A percentile compares a stretch with the other conserved stretches of the same genome.
Conservation (phyloP, 2,329 filamentous ascomycete species). For the Colletotrichum sp. region DNA sequence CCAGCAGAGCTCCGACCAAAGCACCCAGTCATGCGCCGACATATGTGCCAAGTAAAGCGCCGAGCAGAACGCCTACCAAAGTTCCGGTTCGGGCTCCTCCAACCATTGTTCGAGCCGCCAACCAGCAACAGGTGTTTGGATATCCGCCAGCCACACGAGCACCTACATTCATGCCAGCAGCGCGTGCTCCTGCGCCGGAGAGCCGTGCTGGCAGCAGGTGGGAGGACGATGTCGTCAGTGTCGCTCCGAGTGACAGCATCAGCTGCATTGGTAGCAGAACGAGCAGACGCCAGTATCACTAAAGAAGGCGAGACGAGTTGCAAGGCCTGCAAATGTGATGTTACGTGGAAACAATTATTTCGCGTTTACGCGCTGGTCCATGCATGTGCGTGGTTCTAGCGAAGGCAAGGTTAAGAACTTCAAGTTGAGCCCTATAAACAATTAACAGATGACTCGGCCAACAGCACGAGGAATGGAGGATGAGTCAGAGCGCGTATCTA, state of each 20-base stretch:
- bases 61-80: slow-evolving; percentile 8
- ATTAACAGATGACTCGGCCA: not conserved
- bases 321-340: not conserved
- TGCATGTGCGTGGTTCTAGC: not conserved
- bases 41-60: not conserved
- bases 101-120: not conserved
- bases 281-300: slow-evolving; percentile 29
- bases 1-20: not conserved
- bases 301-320: not conserved
- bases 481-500: not conserved
- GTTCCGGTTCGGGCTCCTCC: not conserved
- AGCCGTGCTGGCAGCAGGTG: slow-evolving; percentile 46
- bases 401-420: not conserved
- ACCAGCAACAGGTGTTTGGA: slow-evolving; percentile 5
- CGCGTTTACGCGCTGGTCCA: not conserved
- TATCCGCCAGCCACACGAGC: slow-evolving; percentile 24
- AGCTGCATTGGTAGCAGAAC: slow-evolving; percentile 59
- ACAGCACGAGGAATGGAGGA: not conserved
- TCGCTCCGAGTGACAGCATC: slow-evolving; percentile 67
- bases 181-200: slow-evolving; percentile 43
- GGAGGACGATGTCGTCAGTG: slow-evolving; percentile 56
- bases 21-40: not conserved
- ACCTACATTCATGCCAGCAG: slow-evolving; percentile 28
- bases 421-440: not conserved
- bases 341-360: not conserved